Evolutionary conservation across 352 stramenopile genomes (phyloP).

Genomic region (Phytopythium helicoides): DNA sequence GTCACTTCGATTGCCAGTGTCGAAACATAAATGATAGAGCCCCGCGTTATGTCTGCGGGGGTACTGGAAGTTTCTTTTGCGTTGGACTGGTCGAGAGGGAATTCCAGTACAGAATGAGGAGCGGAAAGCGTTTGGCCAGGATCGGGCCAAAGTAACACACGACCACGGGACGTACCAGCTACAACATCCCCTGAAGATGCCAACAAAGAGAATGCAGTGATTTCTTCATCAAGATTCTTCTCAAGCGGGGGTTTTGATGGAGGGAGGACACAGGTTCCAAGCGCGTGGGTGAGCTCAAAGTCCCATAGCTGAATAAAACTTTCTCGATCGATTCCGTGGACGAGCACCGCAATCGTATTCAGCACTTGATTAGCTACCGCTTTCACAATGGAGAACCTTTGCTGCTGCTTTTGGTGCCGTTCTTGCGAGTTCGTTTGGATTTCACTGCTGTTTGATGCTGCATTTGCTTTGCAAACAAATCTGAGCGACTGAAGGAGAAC

Average conservation of each 20-base stretch:
- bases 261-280: conserved; percentile 50
- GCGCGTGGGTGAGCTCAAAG: conserved; percentile 62
- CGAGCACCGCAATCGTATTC: conserved; percentile 45
- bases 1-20: background rate
- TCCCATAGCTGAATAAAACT: conserved; percentile 77
- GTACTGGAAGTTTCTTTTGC: too few species aligned
- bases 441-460: background rate
- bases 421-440: background rate
- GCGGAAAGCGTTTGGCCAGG: background rate
- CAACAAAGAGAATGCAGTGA: conserved; percentile 58
- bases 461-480: conserved; percentile 23
- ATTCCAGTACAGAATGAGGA: background rate
- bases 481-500: conserved; percentile 59
- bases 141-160: conserved; percentile 47
- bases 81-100: background rate
- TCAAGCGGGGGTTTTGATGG: background rate
- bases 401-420: background rate
- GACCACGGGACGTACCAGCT: conserved; percentile 38
- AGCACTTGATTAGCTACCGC: conserved; percentile 51
- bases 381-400: conserved; percentile 41
- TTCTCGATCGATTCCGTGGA: conserved; percentile 32
- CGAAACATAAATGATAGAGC: conserved; percentile 2
- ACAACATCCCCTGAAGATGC: conserved; percentile 45
- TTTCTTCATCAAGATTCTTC: conserved; percentile 24
- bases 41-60: background rate